A percentile compares a stretch with the other conserved stretches of the same genome.
Evolutionary conservation across 2,329 filamentous ascomycete species (phyloP).

Genomic region (Fusarium aywerte): DNA sequence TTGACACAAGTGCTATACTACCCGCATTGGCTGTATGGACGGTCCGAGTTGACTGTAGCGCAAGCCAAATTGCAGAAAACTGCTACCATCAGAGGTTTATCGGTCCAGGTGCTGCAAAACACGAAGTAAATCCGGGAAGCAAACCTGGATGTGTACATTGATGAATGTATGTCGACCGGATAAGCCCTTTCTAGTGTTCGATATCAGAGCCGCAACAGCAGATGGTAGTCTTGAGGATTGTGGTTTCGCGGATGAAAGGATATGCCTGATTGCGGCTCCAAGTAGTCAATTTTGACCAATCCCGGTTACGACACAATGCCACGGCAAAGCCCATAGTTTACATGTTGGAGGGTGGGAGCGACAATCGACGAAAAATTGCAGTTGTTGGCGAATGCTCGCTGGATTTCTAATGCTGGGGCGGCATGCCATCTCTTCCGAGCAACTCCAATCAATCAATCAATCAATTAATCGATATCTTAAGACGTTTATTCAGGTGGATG

Average conservation of each 20-base stretch:
- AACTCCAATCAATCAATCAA: constrained; percentile 23
- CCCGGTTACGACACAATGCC: constrained; percentile 3
- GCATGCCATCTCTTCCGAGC: constrained; percentile 39
- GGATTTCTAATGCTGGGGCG: constrained; percentile 14
- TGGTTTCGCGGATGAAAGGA: constrained; percentile 30
- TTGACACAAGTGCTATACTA: constrained; percentile 2
- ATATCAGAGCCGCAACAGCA: constrained; percentile 14
- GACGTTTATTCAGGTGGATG: constrained; percentile 36
- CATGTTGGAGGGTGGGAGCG: neutral
- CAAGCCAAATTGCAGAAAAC: neutral
- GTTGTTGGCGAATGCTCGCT: constrained; percentile 13
- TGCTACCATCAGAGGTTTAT: neutral
- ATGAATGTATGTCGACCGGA: constrained; percentile 13
- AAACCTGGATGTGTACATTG: constrained; percentile 3
- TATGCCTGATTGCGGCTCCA: constrained; percentile 22
- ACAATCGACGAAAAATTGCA: constrained; percentile 4
- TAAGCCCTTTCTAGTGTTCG: constrained; percentile 8
- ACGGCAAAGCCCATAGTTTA: constrained; percentile 3
- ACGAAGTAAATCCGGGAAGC: constrained; percentile 19
- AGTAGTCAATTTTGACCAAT: constrained; percentile 15
- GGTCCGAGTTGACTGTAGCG: neutral
- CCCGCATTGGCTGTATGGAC: neutral
- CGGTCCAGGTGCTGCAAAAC: neutral
- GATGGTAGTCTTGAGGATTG: constrained; percentile 1
- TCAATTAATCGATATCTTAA: no score